Evolutionary conservation across 805 yeast species (phyloP).

Genomic region (Saccharomycodes ludwigii): DNA sequence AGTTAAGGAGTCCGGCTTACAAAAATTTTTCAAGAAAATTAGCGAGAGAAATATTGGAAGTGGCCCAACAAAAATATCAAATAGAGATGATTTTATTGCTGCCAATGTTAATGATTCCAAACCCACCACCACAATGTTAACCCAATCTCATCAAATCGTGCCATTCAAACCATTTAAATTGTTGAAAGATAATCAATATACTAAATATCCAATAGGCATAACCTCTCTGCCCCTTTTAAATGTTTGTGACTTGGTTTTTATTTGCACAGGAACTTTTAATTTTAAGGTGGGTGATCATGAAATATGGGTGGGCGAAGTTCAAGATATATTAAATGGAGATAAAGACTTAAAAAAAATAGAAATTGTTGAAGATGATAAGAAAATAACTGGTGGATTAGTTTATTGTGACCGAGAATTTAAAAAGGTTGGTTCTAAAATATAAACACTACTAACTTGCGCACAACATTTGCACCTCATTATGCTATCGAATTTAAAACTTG

Average conservation of each 20-base stretch:
- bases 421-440: slow-evolving; percentile 28
- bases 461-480: too few species aligned
- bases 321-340: slow-evolving; percentile 32
- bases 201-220: slow-evolving; percentile 17
- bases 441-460: too few species aligned
- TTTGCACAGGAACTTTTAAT: slow-evolving; percentile 43
- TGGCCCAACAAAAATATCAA: background rate
- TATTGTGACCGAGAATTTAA: slow-evolving; percentile 57
- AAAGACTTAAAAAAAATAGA: slow-evolving; percentile 4
- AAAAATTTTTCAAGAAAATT: background rate
- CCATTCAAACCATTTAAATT: slow-evolving; percentile 43
- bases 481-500: too few species aligned
- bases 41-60: background rate
- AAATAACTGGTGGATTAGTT: slow-evolving; percentile 48
- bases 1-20: slow-evolving; percentile 1
- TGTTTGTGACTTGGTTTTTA: slow-evolving; percentile 45
- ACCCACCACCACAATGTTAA: too few species aligned
- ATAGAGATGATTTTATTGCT: slow-evolving; percentile 28
- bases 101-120: background rate
- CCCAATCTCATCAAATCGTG: too few species aligned
- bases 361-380: slow-evolving; percentile 16
- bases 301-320: slow-evolving; percentile 76
- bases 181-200: slow-evolving; percentile 25
- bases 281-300: slow-evolving; percentile 73
- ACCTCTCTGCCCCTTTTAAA: slow-evolving; percentile 37